phyloP scores from a whole-genome alignment of 306 rosid species.

The Gastrolobium bilobum region DNA sequence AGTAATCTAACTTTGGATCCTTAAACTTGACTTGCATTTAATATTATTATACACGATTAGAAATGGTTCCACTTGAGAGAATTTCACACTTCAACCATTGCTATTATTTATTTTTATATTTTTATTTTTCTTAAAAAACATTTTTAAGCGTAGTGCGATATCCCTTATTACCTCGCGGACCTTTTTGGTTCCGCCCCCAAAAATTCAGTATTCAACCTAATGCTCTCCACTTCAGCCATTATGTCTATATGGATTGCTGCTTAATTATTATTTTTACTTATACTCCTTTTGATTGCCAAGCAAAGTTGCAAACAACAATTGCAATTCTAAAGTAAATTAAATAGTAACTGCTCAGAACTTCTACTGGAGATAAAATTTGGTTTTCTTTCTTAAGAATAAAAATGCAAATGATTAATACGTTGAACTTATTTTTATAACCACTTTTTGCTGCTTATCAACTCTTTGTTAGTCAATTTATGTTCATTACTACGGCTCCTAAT shows the following conservation, averaged over 20 bases:
- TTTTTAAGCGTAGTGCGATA: slow-evolving; percentile 47
- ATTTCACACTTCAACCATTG: slow-evolving; percentile 44
- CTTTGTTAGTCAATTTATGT: slow-evolving; percentile 5
- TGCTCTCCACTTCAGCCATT: slow-evolving; percentile 57
- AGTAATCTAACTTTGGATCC: slow-evolving; percentile 45
- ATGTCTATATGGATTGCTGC: slow-evolving; percentile 29
- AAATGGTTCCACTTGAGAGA: slow-evolving; percentile 44
- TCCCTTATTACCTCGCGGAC: slow-evolving; percentile 48
- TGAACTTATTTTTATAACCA: background rate
- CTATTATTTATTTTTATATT: background rate
- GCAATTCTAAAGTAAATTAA: background rate
- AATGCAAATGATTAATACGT: background rate
- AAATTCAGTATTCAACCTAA: slow-evolving; percentile 42
- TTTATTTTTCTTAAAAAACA: background rate
- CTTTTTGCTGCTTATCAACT: background rate
- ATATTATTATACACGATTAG: slow-evolving; percentile 32
- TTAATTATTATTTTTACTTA: slow-evolving; percentile 1
- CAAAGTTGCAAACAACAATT: background rate
- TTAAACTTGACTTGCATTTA: slow-evolving; percentile 47
- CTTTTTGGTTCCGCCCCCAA: slow-evolving; percentile 35
- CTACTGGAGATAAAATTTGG: background rate
- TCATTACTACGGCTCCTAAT: background rate
- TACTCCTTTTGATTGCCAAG: background rate
- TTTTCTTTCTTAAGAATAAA: background rate
- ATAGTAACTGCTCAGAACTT: slow-evolving; percentile 2